Base-by-base conservation (phyloP, 2,329 filamentous ascomycete genomes). In the Biscogniauxia marginata region DNA sequence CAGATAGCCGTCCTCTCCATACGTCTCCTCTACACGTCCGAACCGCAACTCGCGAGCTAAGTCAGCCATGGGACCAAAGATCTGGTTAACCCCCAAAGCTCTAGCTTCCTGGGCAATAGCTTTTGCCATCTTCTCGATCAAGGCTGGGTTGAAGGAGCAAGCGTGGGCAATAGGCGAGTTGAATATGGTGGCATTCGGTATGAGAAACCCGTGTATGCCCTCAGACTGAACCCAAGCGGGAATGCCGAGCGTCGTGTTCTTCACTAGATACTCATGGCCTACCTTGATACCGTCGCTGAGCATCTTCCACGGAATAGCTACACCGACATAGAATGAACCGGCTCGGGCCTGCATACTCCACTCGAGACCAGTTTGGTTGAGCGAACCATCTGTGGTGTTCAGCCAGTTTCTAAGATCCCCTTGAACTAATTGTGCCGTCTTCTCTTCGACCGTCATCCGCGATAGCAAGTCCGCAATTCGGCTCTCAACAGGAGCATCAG, bases 331-430 rank as follows among this genome's bases (percentile, higher is more conserved):
- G 70, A 90, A 88, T 50, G 83, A 81, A 39, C 88, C 87, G n/a
- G 84, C 83, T 30, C 86, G 84, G 64, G 79, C 77, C 30, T 79
- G 75, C 78, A 90, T 89, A 67, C 84, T 90, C 74, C 81, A 84
- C 48, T 79, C 83, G 9, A 91, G 75, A 0, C 87, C 89, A 0
- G 81, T 84, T 52, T 81, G 76, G 67, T 91, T 91, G 73, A 89
- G 84, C n/a, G 73, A 76, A 54, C 86, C 86, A 30, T 82, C 80
- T 0, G 83, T 85, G n/a, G 79, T 79, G 67, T 91, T 85, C 70
- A 91, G 81, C 84, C 87, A 92, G 68, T 90, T 90, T 5, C 81
- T 79, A 58, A 92, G 79, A 66, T 91, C 89, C 49, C 88, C 85
- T 67, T 88, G 85, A 23, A 87, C 78, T 63, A 88, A 75, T 69